Conservation (phyloP, 2,329 filamentous ascomycete genomes). For the Cucurbitaria berberidis region DNA sequence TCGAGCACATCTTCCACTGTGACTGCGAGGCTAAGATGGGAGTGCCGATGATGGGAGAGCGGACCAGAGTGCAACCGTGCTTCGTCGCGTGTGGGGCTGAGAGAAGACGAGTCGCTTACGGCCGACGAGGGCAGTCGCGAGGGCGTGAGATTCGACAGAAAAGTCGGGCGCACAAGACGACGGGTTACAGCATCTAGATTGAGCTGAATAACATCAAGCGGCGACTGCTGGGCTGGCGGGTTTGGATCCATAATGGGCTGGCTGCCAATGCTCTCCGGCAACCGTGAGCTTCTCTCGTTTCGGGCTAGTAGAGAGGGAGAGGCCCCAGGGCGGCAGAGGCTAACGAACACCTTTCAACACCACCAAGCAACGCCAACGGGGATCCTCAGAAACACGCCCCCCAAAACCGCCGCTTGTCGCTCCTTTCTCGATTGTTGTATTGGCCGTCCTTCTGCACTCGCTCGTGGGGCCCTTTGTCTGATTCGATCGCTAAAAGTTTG, state of each 20-base stretch:
- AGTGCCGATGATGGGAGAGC: slow-evolving; percentile 35
- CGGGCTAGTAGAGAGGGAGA: slow-evolving; percentile 34
- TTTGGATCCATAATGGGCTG: slow-evolving; percentile 37
- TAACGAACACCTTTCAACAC: slow-evolving; percentile 40
- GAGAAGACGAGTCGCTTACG: slow-evolving; percentile 46
- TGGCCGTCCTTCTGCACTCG: slow-evolving; percentile 16
- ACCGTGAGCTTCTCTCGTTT: slow-evolving; percentile 37
- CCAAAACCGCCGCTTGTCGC: slow-evolving; percentile 17
- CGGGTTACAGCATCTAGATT: slow-evolving; percentile 43
- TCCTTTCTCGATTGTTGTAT: slow-evolving; percentile 20
- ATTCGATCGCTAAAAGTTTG: slow-evolving; percentile 15
- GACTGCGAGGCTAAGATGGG: slow-evolving; percentile 41
- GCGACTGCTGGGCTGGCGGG: slow-evolving; percentile 25
- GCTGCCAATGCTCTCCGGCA: slow-evolving; percentile 33
- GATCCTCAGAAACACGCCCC: slow-evolving; percentile 13
- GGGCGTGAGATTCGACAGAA: slow-evolving; percentile 45
- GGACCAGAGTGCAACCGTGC: slow-evolving; percentile 37
- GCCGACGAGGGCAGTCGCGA: slow-evolving; percentile 48
- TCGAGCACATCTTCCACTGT: slow-evolving; percentile 39
- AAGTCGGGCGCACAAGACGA: slow-evolving; percentile 41
- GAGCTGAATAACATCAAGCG: slow-evolving; percentile 41
- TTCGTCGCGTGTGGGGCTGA: slow-evolving; percentile 43
- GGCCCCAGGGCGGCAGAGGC: slow-evolving; percentile 15
- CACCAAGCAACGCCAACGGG: slow-evolving; percentile 19
- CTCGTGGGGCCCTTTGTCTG: slow-evolving; percentile 7